Evolutionary conservation across 2,329 filamentous ascomycete species (phyloP), one percentile per base, ranked within the genome.

Genomic region (Botryotinia globosa): DNA sequence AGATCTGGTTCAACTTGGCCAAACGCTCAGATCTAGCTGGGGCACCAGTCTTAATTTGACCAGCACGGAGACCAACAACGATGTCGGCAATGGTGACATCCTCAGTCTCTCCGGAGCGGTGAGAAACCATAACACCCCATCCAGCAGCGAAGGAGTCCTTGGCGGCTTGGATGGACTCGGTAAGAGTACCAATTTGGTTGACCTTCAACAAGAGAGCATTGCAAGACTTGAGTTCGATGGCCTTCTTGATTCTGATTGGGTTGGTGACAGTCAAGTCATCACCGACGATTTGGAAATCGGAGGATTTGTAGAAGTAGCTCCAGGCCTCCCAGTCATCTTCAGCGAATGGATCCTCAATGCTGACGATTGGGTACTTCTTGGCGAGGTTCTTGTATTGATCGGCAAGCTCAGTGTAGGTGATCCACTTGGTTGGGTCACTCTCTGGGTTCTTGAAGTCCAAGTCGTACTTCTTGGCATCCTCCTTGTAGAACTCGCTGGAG

Each of bases 401-500:
- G 82, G 96, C 95, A 76, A 99, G 92, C 87, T 99, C 88, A 89
- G 98, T 94, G 86, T 98, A 98, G 79, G 93, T 97, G 88, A 99
- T 88, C 96, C 96, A 98, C 90, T 99, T 98, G 88, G 85, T 89
- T 82, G 91, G 89, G 87, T 99, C 96, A 84, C 92, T 96, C 77
- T 98, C 92, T 81, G 96, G 95, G 91, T 99, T 99, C 93, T 99
- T 98, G 93, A 98, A 99, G 91, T 98, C 96, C 77, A 99, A 89
- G 83, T 99, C 96, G 90, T 99, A 99, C 89, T 98, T 98, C 92
- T 98, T 98, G 83, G 87, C 95, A 69, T 96, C 93, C 81, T 87
- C 85, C 88, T 98, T 98, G 92, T 99, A 99, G 90, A 99, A 99
- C 85, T 99, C 96, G 88, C 93, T 97, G 77, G 96, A 98, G 78